phyloP scores from a whole-genome alignment of 2,329 filamentous ascomycete species.

The Nothophoma quercina region DNA sequence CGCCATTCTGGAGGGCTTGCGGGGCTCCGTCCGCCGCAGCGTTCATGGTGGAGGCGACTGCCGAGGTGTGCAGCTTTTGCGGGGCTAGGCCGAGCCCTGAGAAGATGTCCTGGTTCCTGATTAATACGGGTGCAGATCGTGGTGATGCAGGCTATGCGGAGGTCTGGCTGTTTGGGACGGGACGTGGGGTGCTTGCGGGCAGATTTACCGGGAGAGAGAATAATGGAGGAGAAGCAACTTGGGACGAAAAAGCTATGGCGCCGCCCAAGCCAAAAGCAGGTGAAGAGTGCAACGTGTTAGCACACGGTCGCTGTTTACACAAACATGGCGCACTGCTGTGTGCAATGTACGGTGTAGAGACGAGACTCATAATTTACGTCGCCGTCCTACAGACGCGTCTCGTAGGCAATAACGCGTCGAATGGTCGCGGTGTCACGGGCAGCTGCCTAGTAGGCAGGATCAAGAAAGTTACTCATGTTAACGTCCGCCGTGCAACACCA shows the following conservation, averaged over 20 bases:
- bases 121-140: constrained; percentile 7
- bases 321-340: constrained; percentile 16
- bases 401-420: constrained; percentile 15
- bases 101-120: constrained; percentile 9
- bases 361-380: constrained; percentile 12
- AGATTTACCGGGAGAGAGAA: constrained; percentile 17
- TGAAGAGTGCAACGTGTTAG: constrained; percentile 16
- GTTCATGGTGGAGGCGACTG: constrained; percentile 42
- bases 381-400: constrained; percentile 19
- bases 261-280: constrained; percentile 15
- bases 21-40: constrained; percentile 36
- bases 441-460: constrained; percentile 14
- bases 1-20: constrained; percentile 34
- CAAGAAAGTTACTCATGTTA: background rate
- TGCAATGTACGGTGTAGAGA: constrained; percentile 14
- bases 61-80: constrained; percentile 10
- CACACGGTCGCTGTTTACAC: constrained; percentile 13
- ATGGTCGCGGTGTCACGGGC: constrained; percentile 27
- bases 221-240: constrained; percentile 5
- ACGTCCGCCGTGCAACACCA: constrained; percentile 4
- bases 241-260: constrained; percentile 18
- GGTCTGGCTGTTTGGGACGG: background rate
- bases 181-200: constrained; percentile 1
- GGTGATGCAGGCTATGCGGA: constrained; percentile 5
- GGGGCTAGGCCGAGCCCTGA: constrained; percentile 15